Percentiles rank a stretch among this genome's conserved stretches.
Evolutionary conservation across 2,329 filamentous ascomycete genomes (phyloP).

Genomic region (Raffaelea ambrosiae): DNA sequence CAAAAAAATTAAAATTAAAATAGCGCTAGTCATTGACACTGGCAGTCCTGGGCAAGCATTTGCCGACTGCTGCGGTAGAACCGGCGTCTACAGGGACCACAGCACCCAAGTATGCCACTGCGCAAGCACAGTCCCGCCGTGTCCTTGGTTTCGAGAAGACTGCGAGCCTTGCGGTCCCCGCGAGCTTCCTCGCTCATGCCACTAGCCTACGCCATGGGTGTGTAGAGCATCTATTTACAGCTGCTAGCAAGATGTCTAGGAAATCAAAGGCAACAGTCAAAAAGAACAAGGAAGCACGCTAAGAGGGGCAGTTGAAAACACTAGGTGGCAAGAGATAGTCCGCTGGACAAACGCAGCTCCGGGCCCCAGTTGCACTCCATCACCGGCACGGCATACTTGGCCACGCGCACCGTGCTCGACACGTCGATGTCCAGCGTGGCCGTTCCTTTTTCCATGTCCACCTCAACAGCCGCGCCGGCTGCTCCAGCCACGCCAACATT

Average conservation of each 20-base stretch:
- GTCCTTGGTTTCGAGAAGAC: constrained; percentile 8
- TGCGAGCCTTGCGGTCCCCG: constrained; percentile 4
- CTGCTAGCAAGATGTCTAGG: not conserved
- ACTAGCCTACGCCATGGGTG: constrained; percentile 31
- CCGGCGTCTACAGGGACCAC: constrained; percentile 7
- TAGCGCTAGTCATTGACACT: constrained; percentile 3
- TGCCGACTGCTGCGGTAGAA: constrained; percentile 5
- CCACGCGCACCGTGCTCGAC: constrained; percentile 57
- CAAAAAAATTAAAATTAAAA: too few relatives aligned
- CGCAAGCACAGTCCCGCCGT: constrained; percentile 9
- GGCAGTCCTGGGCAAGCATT: constrained; percentile 6
- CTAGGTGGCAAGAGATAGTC: too few relatives aligned
- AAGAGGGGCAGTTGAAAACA: too few relatives aligned
- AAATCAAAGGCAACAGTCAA: not conserved
- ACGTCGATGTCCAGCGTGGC: constrained; percentile 53
- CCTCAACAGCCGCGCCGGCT: constrained; percentile 48
- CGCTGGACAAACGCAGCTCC: not conserved
- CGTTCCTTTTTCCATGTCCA: constrained; percentile 51
- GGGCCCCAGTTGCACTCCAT: constrained; percentile 40
- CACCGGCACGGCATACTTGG: constrained; percentile 49
- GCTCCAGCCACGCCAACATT: constrained; percentile 56
- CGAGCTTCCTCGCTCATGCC: constrained; percentile 7
- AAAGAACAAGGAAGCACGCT: too few relatives aligned
- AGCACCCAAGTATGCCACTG: constrained; percentile 7
- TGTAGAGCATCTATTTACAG: constrained; percentile 34